Conservation (phyloP, 73 alveolate species). For the Paramecium biaurelia region DNA sequence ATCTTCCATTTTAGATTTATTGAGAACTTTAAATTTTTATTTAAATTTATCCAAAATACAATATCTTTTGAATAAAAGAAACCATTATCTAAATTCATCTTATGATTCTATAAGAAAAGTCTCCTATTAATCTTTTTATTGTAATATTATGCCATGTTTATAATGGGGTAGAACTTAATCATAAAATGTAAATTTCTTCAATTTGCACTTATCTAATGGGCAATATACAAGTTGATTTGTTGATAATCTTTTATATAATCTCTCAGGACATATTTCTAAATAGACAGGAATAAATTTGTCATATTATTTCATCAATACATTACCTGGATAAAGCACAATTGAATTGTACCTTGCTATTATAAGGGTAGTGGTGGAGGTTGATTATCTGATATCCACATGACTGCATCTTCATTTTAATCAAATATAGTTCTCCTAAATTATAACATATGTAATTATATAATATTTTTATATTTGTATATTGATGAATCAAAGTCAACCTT, state of each 20-base stretch:
- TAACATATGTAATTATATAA: background rate
- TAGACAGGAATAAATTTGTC: background rate
- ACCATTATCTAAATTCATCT: slow-evolving; percentile 49
- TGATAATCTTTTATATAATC: background rate
- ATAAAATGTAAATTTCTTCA: slow-evolving; percentile 21
- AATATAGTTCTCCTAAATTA: background rate
- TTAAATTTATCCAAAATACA: slow-evolving; percentile 52
- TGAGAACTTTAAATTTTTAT: slow-evolving; percentile 42
- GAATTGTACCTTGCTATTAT: background rate
- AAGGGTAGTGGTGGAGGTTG: background rate
- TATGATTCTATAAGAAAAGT: slow-evolving; percentile 1
- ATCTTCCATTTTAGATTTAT: background rate
- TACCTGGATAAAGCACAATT: background rate
- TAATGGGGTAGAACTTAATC: background rate
- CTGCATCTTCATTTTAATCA: background rate
- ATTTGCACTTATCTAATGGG: background rate
- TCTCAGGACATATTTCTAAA: slow-evolving; percentile 10
- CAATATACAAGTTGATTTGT: background rate
- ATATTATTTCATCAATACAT: background rate
- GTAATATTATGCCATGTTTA: background rate
- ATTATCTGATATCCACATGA: background rate
- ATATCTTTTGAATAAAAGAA: slow-evolving; percentile 7
- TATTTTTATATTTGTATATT: background rate
- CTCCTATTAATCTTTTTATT: background rate
- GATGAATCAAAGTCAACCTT: background rate